Percentiles rank a stretch among this genome's conserved stretches.
These are phyloP conservation scores for Salix purpurea DNA, from an alignment of 345 rosid species.

Conservation along the genomic window DNA sequence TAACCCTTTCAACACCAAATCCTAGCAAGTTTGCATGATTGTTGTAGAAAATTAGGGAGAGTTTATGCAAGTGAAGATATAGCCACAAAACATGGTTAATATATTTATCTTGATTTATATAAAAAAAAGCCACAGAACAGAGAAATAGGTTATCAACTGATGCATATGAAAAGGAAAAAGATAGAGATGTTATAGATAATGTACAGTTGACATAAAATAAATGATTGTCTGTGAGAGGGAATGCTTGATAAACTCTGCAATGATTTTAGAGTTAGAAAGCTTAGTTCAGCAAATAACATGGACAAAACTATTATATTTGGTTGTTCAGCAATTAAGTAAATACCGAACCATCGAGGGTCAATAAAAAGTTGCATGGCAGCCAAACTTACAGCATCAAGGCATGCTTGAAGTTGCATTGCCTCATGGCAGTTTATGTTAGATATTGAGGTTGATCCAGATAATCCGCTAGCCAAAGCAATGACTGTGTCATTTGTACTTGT, in stretches of 20 bases:
- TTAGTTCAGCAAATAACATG: not conserved
- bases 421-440: constrained; percentile 57
- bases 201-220: not conserved
- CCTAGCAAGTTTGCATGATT: not conserved
- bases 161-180: not conserved
- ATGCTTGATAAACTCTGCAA: not conserved
- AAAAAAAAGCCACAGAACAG: too few relatives aligned
- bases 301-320: not conserved
- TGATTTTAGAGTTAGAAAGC: not conserved
- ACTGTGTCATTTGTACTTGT: constrained; percentile 92
- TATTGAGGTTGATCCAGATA: constrained; percentile 66
- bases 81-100: not conserved
- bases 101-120: too few relatives aligned
- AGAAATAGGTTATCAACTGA: not conserved
- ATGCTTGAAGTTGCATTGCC: constrained; percentile 79
- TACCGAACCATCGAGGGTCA: not conserved
- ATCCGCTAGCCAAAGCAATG: constrained; percentile 84
- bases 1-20: not conserved
- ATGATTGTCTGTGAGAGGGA: not conserved
- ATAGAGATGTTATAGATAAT: not conserved
- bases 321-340: not conserved
- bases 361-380: constrained; percentile 1
- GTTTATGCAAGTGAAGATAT: not conserved
- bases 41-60: not conserved
- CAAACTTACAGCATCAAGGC: constrained; percentile 79